A percentile compares a stretch with the other conserved stretches of the same genome.
These are phyloP conservation scores for Jatropha podagrica DNA, from an alignment of 441 rosid genomes.

Conservation along the genomic window DNA sequence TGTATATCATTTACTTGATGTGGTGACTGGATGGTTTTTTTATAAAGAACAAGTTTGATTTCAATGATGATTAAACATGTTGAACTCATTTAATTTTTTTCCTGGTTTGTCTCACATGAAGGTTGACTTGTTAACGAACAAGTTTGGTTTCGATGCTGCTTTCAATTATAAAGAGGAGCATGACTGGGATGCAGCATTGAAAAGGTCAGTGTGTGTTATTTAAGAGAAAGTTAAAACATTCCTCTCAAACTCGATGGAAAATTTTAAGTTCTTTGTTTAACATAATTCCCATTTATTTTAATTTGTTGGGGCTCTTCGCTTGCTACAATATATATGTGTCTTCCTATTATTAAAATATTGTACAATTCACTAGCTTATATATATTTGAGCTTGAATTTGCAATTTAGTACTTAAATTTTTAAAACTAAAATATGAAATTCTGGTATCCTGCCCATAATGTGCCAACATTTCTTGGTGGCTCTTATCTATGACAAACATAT, in stretches of 20 bases:
- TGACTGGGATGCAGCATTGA: constrained; percentile 1
- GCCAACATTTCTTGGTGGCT: no score
- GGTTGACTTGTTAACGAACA: not conserved
- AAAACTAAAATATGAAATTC: no score
- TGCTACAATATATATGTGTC: not conserved
- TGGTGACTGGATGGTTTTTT: not conserved
- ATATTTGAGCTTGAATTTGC: no score
- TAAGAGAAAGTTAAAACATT: not conserved
- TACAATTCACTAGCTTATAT: no score
- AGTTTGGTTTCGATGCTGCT: constrained; percentile 9
- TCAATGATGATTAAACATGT: not conserved
- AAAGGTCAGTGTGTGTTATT: not conserved
- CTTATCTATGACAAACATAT: not conserved
- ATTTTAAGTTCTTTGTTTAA: not conserved
- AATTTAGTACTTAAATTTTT: no score
- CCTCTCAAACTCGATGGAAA: not conserved
- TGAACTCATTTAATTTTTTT: not conserved
- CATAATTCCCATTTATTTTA: not conserved
- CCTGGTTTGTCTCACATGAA: not conserved
- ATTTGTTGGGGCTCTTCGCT: not conserved
- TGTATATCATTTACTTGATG: not conserved
- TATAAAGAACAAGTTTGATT: not conserved
- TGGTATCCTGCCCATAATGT: no score
- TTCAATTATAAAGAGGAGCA: constrained; percentile 8
- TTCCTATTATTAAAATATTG: not conserved